phyloP scores from a whole-genome alignment of 2,329 filamentous ascomycete species.

The Cryphonectria japonica region DNA sequence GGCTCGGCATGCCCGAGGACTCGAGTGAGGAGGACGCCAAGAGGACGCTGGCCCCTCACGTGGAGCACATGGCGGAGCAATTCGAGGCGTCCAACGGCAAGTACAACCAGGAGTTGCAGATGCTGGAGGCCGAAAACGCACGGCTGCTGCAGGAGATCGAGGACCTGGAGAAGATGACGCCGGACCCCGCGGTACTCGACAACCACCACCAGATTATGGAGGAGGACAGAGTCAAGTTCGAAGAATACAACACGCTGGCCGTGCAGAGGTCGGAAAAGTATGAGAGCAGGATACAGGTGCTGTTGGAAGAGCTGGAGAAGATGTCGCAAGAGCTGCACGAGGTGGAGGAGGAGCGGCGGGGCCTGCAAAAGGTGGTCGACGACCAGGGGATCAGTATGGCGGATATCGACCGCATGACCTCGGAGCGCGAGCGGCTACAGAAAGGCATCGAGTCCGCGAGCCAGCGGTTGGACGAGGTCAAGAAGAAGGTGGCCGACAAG shows the following conservation, averaged over 20 bases:
- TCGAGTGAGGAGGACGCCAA: conserved; percentile 84
- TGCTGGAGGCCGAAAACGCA: conserved; percentile 84
- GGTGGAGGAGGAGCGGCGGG: conserved; percentile 79
- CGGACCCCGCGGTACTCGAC: conserved; percentile 81
- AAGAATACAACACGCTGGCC: conserved; percentile 88
- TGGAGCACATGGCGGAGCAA: conserved; percentile 83
- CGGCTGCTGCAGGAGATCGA: conserved; percentile 83
- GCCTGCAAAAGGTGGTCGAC: conserved; percentile 85
- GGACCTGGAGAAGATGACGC: conserved; percentile 83
- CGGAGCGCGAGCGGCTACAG: conserved; percentile 90
- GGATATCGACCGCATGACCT: conserved; percentile 99
- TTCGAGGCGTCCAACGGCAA: conserved; percentile 86
- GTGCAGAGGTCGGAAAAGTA: conserved; percentile 88
- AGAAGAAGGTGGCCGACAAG: conserved; percentile 80
- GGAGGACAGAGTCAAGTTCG: conserved; percentile 92
- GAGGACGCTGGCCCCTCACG: conserved; percentile 77
- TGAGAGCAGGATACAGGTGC: conserved; percentile 74
- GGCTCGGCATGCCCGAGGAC: conserved; percentile 90
- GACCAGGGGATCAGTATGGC: conserved; percentile 93
- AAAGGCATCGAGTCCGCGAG: conserved; percentile 80
- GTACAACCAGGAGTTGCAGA: conserved; percentile 81
- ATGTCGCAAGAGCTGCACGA: conserved; percentile 74
- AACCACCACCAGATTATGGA: conserved; percentile 92
- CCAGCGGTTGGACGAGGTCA: conserved; percentile 79
- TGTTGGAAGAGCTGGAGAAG: conserved; percentile 87